A percentile compares a stretch with the other conserved stretches of the same genome.
phyloP scores from a whole-genome alignment of 2,329 filamentous ascomycete species.

The Alternaria viburni region DNA sequence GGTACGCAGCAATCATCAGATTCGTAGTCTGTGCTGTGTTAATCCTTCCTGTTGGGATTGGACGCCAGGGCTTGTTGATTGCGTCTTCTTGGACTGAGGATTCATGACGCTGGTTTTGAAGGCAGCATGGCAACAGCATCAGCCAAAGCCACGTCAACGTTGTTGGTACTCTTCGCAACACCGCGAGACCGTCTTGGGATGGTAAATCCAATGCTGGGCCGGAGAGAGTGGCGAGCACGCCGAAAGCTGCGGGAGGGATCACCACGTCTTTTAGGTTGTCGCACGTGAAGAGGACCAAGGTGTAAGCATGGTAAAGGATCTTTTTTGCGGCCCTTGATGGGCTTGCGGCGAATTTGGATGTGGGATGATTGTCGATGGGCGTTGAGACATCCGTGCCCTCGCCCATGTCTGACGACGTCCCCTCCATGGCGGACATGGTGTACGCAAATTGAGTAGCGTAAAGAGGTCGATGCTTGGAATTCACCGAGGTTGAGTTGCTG shows the following conservation, averaged over 20 bases:
- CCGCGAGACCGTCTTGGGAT: neutral
- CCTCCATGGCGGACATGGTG: neutral
- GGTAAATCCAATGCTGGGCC: slow-evolving; percentile 15
- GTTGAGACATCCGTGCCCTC: neutral
- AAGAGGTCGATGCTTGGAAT: neutral
- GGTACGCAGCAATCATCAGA: slow-evolving; percentile 10
- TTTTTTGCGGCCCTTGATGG: neutral
- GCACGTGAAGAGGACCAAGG: slow-evolving; percentile 9
- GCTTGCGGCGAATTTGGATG: neutral
- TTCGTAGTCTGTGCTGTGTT: slow-evolving; percentile 18
- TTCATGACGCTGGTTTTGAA: slow-evolving; percentile 49
- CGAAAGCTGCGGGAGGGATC: slow-evolving; percentile 19
- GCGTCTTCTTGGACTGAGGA: slow-evolving; percentile 47
- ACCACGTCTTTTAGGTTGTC: slow-evolving; percentile 16
- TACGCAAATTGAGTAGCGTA: neutral
- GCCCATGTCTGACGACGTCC: neutral
- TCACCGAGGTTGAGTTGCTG: neutral
- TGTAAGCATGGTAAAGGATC: slow-evolving; percentile 1
- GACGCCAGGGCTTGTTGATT: slow-evolving; percentile 52
- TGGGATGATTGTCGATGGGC: neutral
- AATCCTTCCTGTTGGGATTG: slow-evolving; percentile 35
- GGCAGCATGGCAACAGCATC: slow-evolving; percentile 48
- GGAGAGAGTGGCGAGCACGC: slow-evolving; percentile 12
- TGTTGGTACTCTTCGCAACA: slow-evolving; percentile 7
- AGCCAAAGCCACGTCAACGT: slow-evolving; percentile 40